These are phyloP conservation scores for Trichoderma sp. DNA, from an alignment of 2,329 filamentous ascomycete species.

Conservation along the genomic window DNA sequence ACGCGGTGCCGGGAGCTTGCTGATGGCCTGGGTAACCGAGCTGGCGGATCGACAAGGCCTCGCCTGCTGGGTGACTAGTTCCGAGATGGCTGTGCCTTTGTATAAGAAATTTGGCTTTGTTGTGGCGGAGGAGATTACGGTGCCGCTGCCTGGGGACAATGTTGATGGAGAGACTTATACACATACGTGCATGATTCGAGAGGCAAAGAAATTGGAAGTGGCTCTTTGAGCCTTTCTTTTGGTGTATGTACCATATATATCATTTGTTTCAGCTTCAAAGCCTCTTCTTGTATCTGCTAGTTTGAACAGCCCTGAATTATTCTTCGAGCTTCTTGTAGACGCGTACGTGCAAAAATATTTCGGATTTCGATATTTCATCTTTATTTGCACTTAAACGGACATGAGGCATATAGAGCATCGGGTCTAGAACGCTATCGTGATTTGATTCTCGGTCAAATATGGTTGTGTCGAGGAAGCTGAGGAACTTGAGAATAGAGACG, in stretches of 20 bases:
- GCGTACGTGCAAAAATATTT: too few species aligned
- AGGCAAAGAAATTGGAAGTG: neutral
- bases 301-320: too few species aligned
- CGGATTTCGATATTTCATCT: too few species aligned
- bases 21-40: neutral
- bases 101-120: neutral
- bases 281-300: too few species aligned
- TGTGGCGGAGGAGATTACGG: neutral
- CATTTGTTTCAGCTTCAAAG: neutral
- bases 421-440: too few species aligned
- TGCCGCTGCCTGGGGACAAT: neutral
- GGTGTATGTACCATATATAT: neutral
- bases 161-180: neutral
- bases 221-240: neutral
- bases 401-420: too few species aligned
- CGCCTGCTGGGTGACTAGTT: slow-evolving; percentile 1
- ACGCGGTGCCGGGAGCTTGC: neutral
- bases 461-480: neutral
- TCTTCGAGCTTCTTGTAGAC: too few species aligned
- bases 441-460: too few species aligned
- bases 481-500: neutral
- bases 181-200: neutral
- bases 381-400: too few species aligned
- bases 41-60: neutral
- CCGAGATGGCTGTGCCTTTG: neutral